A percentile compares a stretch with the other conserved stretches of the same genome.
Evolutionary conservation across 352 stramenopile species (phyloP).

Genomic region (Globisporangium lucens): DNA sequence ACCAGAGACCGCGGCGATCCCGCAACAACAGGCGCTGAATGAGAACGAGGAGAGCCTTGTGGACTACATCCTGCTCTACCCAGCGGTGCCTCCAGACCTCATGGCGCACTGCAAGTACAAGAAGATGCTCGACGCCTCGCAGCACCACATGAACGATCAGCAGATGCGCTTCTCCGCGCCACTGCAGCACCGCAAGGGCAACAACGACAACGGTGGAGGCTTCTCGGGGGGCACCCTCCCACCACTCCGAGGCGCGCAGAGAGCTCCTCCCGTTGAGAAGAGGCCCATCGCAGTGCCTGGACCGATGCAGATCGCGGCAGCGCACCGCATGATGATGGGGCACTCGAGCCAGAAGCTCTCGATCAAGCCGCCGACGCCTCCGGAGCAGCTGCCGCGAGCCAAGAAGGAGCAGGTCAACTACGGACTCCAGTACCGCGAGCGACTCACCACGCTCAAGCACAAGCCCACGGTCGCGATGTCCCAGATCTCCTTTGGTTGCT

Average conservation of each 20-base stretch:
- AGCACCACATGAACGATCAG: conserved; percentile 77
- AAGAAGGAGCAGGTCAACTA: conserved; percentile 65
- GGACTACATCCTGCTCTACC: conserved; percentile 71
- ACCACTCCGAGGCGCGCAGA: conserved; percentile 48
- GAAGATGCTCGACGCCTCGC: conserved; percentile 78
- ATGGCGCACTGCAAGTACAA: conserved; percentile 56
- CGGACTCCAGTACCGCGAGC: conserved; percentile 75
- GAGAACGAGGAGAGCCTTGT: conserved; percentile 48
- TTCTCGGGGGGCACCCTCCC: conserved; percentile 27
- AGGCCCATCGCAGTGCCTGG: conserved; percentile 60
- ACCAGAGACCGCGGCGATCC: conserved; percentile 2
- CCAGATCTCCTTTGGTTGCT: conserved; percentile 75
- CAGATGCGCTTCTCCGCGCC: conserved; percentile 77
- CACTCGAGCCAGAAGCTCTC: conserved; percentile 81
- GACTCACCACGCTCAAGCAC: conserved; percentile 64
- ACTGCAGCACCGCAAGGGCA: conserved; percentile 63
- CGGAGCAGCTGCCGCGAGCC: conserved; percentile 36
- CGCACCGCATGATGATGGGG: conserved; percentile 78
- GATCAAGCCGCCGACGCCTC: conserved; percentile 70
- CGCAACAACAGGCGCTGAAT: background rate
- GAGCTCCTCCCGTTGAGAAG: conserved; percentile 36
- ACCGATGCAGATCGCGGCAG: conserved; percentile 70
- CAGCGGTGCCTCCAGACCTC: conserved; percentile 26
- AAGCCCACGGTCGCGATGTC: conserved; percentile 76
- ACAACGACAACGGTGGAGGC: conserved; percentile 25